Conservation (phyloP, 177 flowering plant species). For the Telopea speciosissima region DNA sequence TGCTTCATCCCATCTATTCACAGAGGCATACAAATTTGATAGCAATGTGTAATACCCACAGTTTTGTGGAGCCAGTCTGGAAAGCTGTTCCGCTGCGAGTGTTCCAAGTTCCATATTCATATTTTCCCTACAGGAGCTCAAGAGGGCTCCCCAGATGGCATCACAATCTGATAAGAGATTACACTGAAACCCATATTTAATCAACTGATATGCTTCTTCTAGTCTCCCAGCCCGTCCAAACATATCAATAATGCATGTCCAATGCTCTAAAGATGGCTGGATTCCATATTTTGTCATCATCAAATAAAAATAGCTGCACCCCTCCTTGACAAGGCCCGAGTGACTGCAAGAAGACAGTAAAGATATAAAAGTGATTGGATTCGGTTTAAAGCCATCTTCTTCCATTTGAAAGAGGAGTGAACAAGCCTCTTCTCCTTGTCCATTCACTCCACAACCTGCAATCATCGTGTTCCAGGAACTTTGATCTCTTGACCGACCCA, state of each 20-base stretch:
- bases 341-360: conserved; percentile 43
- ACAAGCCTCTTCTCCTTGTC: conserved; percentile 30
- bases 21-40: conserved; percentile 29
- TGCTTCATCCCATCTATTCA: conserved; percentile 28
- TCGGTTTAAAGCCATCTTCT: conserved; percentile 25
- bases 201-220: conserved; percentile 33
- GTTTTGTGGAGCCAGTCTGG: conserved; percentile 24
- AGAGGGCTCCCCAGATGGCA: conserved; percentile 32
- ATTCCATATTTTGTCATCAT: conserved; percentile 29
- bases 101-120: conserved; percentile 26
- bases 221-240: conserved; percentile 37
- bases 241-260: conserved; percentile 40
- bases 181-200: conserved; percentile 13
- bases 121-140: conserved; percentile 27
- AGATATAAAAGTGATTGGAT: conserved; percentile 34
- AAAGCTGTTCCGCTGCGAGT: conserved; percentile 30
- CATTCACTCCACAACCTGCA: conserved; percentile 35
- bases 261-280: conserved; percentile 32
- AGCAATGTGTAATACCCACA: conserved; percentile 30
- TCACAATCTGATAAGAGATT: conserved; percentile 12
- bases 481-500: conserved; percentile 27
- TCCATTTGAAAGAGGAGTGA: conserved; percentile 20
- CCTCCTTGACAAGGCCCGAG: conserved; percentile 33
- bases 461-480: conserved; percentile 44
- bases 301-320: conserved; percentile 23